A percentile compares a stretch with the other conserved stretches of the same genome.
phyloP scores from a whole-genome alignment of 345 rosid species.

The Gossypium stocksii region DNA sequence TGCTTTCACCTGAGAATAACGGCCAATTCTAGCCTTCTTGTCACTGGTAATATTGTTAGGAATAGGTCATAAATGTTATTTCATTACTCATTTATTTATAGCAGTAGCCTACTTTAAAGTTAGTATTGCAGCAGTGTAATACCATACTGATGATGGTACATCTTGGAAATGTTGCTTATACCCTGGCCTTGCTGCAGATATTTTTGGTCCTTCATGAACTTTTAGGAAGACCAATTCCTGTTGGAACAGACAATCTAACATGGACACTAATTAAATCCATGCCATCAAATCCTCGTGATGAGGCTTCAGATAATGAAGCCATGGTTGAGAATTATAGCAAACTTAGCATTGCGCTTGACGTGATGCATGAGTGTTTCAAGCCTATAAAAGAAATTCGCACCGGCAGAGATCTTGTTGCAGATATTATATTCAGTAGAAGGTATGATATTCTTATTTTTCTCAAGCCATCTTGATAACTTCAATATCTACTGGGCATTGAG shows the following conservation, averaged over 20 bases:
- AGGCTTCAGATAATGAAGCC: slow-evolving; percentile 33
- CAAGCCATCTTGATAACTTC: neutral
- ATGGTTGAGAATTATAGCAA: slow-evolving; percentile 49
- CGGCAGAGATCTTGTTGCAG: slow-evolving; percentile 55
- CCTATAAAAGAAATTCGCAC: slow-evolving; percentile 48
- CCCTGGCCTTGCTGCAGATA: slow-evolving; percentile 41
- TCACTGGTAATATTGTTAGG: neutral
- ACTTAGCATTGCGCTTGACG: slow-evolving; percentile 62
- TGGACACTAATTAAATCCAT: slow-evolving; percentile 57
- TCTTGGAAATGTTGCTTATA: slow-evolving; percentile 12
- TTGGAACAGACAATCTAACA: slow-evolving; percentile 56
- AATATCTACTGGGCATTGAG: neutral
- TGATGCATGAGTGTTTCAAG: slow-evolving; percentile 91
- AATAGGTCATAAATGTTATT: neutral
- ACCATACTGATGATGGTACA: neutral
- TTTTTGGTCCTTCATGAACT: slow-evolving; percentile 50
- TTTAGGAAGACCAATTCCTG: slow-evolving; percentile 53
- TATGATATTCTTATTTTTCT: slow-evolving; percentile 30
- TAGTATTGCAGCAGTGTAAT: neutral
- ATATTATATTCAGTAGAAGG: slow-evolving; percentile 73
- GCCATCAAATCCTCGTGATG: slow-evolving; percentile 25
- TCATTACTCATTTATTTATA: neutral
- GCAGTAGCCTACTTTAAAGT: neutral
- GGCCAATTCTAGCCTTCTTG: neutral
- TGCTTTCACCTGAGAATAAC: neutral